A percentile compares a stretch with the other conserved stretches of the same genome.
Evolutionary conservation across 441 rosid genomes (phyloP).

Genomic region (Adansonia grandidieri): DNA sequence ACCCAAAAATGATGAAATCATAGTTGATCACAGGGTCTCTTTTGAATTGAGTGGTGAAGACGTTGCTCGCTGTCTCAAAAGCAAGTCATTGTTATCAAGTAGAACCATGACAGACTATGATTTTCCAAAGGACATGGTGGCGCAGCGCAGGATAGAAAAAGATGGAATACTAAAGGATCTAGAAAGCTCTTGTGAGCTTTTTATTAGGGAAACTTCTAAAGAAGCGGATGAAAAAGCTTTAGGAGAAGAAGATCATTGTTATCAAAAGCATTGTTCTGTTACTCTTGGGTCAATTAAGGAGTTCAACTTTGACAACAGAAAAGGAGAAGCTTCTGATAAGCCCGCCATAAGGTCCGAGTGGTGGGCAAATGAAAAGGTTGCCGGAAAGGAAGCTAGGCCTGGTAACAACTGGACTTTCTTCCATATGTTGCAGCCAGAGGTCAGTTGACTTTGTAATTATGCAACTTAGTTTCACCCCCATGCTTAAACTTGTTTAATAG

Average conservation of each 20-base stretch:
- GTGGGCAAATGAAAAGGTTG: conserved; percentile 83
- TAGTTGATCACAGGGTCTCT: conserved; percentile 79
- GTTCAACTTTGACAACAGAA: conserved; percentile 81
- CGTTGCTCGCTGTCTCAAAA: conserved; percentile 88
- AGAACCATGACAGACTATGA: conserved; percentile 49
- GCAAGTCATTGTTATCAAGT: conserved; percentile 46
- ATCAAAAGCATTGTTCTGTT: conserved; percentile 64
- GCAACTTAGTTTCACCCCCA: conserved; percentile 13
- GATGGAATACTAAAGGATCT: conserved; percentile 32
- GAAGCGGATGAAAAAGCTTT: conserved; percentile 42
- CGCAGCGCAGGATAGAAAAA: conserved; percentile 41
- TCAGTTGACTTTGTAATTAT: conserved; percentile 52
- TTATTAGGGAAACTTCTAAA: conserved; percentile 31
- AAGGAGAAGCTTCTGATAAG: conserved; percentile 64
- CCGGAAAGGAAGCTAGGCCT: conserved; percentile 61
- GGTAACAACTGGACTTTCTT: conserved; percentile 83
- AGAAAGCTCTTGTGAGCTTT: conserved; percentile 33
- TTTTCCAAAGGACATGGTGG: conserved; percentile 43
- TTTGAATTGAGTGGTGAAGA: conserved; percentile 96
- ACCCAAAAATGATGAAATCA: conserved; percentile 50
- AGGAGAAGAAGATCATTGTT: conserved; percentile 57
- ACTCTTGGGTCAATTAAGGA: conserved; percentile 90
- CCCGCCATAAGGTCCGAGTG: conserved; percentile 54
- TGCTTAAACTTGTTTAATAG: conserved; percentile 10
- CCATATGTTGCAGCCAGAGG: conserved; percentile 83